Base-by-base conservation (phyloP, 2,329 filamentous ascomycete species). In the Penicillium sp. region DNA sequence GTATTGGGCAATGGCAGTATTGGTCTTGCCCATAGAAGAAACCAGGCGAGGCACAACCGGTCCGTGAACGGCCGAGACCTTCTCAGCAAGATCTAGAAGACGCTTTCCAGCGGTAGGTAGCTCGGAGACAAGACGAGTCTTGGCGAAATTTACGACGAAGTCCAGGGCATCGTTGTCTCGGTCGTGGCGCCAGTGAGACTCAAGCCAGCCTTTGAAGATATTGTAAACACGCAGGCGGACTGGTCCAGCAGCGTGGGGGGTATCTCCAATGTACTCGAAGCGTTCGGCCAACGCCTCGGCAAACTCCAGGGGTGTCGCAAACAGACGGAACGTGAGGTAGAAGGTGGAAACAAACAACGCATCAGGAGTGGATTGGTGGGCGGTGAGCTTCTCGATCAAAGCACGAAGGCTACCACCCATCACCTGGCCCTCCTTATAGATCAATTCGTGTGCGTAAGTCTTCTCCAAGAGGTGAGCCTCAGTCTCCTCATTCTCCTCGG, bases 361-460 rank as follows among this genome's bases (percentile, higher is more conserved):
- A 68, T 97, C 93, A 0, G 94, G 94, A 0, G 93, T 95, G 0
- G 90, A 89, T 69, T 96, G 90, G 68, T 95, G 91, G 0, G 89
- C 90, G 0, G 94, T 97, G 39, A 99, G 82, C 57, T 91, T 87
- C 76, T 99, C 94, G n/a, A 99, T 87, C 26, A 99, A 78, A 2
- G 94, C 94, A 5, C 89, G 85, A 12, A 99, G 81, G 3, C 91
- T 95, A 13, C 94, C 94, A 43, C 94, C 94, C 39, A 89, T 89
- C n/a, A 99, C 87, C 57, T 95, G 89, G 1, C 93, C 92, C 61
- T 97, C 93, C 70, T 95, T 95, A 76, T 95, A 96, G 65, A 96
- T 85, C 44, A 99, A 80, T 68, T 99, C 93, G 65, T 96, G 89
- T 0, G 90, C 90, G 65, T 84, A 96, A 0, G 92, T 96, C 74